These are phyloP conservation scores for Rhodomyrtus psidioides DNA, from an alignment of 441 rosid species.

Conservation along the genomic window DNA sequence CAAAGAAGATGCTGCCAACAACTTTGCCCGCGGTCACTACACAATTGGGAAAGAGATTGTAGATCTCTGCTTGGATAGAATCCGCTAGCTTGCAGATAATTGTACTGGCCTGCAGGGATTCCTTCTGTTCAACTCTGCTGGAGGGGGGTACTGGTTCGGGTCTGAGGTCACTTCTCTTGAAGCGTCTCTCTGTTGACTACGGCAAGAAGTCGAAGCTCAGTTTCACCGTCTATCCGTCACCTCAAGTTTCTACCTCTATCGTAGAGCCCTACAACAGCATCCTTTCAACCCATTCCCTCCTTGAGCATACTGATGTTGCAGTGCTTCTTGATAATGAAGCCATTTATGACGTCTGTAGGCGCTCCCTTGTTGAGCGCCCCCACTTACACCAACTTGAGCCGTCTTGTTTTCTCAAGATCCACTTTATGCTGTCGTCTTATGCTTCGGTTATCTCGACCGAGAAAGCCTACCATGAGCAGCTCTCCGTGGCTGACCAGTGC, in stretches of 20 bases:
- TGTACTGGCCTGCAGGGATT: constrained; percentile 15
- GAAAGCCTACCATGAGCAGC: constrained; percentile 10
- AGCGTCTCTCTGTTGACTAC: constrained; percentile 13
- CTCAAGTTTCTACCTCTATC: constrained; percentile 8
- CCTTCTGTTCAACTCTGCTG: constrained; percentile 12
- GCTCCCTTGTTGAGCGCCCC: constrained; percentile 15
- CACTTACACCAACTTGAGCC: constrained; percentile 12
- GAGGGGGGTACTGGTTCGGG: constrained; percentile 13
- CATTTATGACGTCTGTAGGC: constrained; percentile 12
- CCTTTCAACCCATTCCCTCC: constrained; percentile 15
- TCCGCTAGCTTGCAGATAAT: constrained; percentile 12
- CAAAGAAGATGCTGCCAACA: constrained; percentile 12
- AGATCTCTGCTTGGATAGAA: constrained; percentile 14
- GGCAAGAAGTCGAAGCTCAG: constrained; percentile 18
- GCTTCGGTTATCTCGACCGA: constrained; percentile 4
- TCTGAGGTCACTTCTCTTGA: constrained; percentile 9
- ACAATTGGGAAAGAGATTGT: constrained; percentile 13
- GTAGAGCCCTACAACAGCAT: constrained; percentile 11
- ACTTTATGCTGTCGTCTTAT: constrained; percentile 9
- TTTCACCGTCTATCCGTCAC: constrained; percentile 10
- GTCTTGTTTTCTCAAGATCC: neutral
- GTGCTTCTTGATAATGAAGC: constrained; percentile 14
- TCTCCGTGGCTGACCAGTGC: constrained; percentile 8
- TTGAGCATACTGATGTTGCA: constrained; percentile 10
- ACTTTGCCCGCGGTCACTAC: constrained; percentile 10